Base-by-base conservation (phyloP, 2,329 filamentous ascomycete genomes). In the Epichloe gansuensis region DNA sequence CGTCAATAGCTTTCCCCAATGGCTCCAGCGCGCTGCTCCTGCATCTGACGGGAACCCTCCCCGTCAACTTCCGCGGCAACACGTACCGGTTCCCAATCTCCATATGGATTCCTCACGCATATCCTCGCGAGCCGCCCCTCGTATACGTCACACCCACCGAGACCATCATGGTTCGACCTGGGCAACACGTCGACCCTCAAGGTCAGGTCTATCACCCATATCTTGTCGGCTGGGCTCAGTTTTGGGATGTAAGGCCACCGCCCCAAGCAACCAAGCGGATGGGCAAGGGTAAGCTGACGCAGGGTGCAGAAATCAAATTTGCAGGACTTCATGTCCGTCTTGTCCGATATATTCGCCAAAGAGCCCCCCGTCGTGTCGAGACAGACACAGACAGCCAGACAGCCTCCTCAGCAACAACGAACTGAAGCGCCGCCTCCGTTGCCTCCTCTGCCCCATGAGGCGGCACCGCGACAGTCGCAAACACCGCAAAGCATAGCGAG, bases 151-250 rank as follows among this genome's bases (percentile, higher is more conserved):
- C 83, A 6, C 90, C 93, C 3, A 88, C 87, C 5, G 84, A 87
- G 58, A 86, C 82, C 57, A 97, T 98, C 89, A 71, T 86, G 58
- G 84, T 98, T 42, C 80, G 91, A 21, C 89, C 90, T 1, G 93
- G 93, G 0, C 93, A 98, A 64, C 89, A 98, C 72, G 89, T 98
- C 54, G 89, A 93, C 63, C 83, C 87, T 5, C 91, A 97, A 62
- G 93, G 93, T 27, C 84, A 87, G 65, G 81, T 97, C 57, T 98
- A 97, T 66, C 93, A 98, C 66, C 93, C 93, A 39, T 98, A 97
- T 66, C 73, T 98, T 46, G 87, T 89, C 35, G 84, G 89, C 56
- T 98, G 93, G 93, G 73, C 77, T 35, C 82, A 88, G 58, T 91
- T 87, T 60, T 93, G 87, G 86, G 88, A 95, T 80, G 88, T 94